These are phyloP conservation scores for Cystobasidiaceae sp. DNA, from an alignment of 1,284 basidiomycete species.

Conservation along the genomic window DNA sequence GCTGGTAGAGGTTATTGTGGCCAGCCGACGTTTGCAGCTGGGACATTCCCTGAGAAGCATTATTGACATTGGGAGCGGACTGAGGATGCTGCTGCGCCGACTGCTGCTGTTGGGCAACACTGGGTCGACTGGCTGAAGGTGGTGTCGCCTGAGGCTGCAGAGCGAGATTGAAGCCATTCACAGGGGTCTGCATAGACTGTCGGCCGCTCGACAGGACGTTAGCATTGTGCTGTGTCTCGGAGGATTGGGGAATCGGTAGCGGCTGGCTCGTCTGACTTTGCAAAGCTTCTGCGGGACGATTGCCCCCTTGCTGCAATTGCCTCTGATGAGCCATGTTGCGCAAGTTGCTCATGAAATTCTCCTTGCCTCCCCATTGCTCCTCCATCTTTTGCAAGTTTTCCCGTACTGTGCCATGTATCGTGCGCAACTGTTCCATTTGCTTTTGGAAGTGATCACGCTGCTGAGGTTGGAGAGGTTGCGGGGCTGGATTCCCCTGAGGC, in stretches of 20 bases:
- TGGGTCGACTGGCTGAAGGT: neutral
- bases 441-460: constrained; percentile 16
- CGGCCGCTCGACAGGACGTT: neutral
- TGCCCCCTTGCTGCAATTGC: constrained; percentile 17
- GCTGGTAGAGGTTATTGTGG: constrained; percentile 24
- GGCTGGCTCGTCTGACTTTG: neutral
- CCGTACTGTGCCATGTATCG: neutral
- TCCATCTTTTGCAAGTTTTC: constrained; percentile 17
- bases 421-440: constrained; percentile 5
- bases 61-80: neutral
- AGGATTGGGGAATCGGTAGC: neutral
- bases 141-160: neutral
- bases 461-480: constrained; percentile 19
- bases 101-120: constrained; percentile 13
- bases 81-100: constrained; percentile 22
- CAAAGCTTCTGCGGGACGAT: neutral
- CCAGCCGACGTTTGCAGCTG: constrained; percentile 22
- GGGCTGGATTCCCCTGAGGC: constrained; percentile 3
- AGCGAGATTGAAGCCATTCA: neutral
- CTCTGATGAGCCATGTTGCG: constrained; percentile 4
- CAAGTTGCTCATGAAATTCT: constrained; percentile 26
- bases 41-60: too few relatives aligned
- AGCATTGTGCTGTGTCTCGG: constrained; percentile 4
- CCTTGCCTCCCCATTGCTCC: constrained; percentile 20
- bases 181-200: neutral